Percentiles rank a stretch among this genome's conserved stretches.
phyloP scores from a whole-genome alignment of 1,284 basidiomycete species.

The Phellopilus nigrolimitatus region DNA sequence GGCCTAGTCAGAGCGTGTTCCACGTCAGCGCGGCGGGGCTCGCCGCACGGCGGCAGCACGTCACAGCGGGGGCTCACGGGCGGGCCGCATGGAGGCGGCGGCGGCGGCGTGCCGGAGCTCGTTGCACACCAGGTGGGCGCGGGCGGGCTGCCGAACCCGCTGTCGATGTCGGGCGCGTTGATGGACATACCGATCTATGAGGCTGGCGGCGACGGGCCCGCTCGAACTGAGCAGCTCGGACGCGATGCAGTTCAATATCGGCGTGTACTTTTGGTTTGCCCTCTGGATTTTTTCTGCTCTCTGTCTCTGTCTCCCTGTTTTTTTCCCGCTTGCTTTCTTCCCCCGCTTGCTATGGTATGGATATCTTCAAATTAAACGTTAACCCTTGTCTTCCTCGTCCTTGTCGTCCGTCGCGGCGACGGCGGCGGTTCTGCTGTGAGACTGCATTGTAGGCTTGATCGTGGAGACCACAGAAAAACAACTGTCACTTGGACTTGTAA shows the following conservation, averaged over 20 bases:
- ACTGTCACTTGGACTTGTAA: no score
- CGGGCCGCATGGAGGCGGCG: slow-evolving; percentile 2
- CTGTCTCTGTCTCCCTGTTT: no score
- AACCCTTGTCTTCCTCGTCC: no score
- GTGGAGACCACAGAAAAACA: no score
- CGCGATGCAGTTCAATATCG: slow-evolving; percentile 12
- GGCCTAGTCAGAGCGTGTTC: slow-evolving; percentile 29
- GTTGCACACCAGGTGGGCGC: slow-evolving; percentile 31
- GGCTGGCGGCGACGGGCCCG: slow-evolving; percentile 23
- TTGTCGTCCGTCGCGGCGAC: no score
- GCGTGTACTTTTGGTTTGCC: no score
- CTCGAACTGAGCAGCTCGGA: slow-evolving; percentile 18
- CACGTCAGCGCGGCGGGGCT: slow-evolving; percentile 13
- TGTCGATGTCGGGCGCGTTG: slow-evolving; percentile 19
- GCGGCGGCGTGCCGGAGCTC: slow-evolving; percentile 9
- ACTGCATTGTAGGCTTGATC: no score
- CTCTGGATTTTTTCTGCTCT: no score
- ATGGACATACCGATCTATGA: slow-evolving; percentile 36
- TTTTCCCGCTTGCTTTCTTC: no score
- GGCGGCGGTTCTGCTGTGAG: no score
- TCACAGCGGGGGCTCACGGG: slow-evolving; percentile 8
- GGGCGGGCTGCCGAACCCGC: slow-evolving; percentile 22
- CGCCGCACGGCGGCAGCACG: slow-evolving; percentile 7
- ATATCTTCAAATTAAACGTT: no score
- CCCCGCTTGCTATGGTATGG: no score